phyloP scores from a whole-genome alignment of 441 rosid genomes.

The Dalechampia spathulata region DNA sequence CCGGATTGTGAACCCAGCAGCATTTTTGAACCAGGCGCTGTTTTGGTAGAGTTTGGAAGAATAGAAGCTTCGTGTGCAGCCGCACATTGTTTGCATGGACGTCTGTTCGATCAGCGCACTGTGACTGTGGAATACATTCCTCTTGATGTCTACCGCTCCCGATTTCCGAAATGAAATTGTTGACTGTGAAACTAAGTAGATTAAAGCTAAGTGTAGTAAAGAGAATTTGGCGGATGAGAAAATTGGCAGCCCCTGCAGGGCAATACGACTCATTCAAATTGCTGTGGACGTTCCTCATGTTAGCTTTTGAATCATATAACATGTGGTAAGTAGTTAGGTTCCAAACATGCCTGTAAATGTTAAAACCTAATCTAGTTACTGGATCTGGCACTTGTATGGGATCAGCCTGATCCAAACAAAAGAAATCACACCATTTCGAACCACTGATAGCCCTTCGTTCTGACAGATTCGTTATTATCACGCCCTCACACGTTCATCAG shows the following conservation, averaged over 20 bases:
- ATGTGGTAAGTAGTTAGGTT: neutral
- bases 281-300: neutral
- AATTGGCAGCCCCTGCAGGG: neutral
- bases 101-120: conserved; percentile 44
- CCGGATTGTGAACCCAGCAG: conserved; percentile 18
- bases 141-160: conserved; percentile 39
- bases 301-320: neutral
- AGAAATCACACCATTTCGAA: too few species aligned
- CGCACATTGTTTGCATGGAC: conserved; percentile 76
- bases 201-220: too few species aligned
- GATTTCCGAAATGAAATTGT: conserved; percentile 43
- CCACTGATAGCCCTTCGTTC: too few species aligned
- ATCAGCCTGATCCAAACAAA: too few species aligned
- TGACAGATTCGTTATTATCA: too few species aligned
- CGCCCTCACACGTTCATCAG: too few species aligned
- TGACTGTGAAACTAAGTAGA: too few species aligned
- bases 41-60: conserved; percentile 74
- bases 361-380: neutral
- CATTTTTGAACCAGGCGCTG: conserved; percentile 56
- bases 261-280: neutral
- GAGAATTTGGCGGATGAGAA: neutral
- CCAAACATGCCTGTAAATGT: neutral
- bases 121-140: conserved; percentile 60
- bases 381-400: neutral
- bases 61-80: conserved; percentile 61